Conservation (phyloP, 768 basidiomycete species). For the Collybia nuda region DNA sequence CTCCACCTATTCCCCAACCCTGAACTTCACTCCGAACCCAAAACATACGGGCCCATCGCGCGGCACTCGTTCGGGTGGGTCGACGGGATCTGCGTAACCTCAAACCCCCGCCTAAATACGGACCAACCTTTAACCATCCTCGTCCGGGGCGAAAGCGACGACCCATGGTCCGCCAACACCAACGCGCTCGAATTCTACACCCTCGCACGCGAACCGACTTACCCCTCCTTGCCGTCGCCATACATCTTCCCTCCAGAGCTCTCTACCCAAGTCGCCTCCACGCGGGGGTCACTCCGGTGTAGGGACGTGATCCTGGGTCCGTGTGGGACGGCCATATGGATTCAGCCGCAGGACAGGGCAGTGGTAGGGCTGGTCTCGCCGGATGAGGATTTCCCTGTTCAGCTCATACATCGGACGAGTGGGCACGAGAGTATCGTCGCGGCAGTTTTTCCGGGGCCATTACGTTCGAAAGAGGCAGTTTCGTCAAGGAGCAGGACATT, state of each 20-base stretch:
- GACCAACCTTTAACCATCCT: conserved; percentile 44
- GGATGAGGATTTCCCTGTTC: conserved; percentile 18
- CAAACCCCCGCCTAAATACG: not conserved
- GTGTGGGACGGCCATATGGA: conserved; percentile 62
- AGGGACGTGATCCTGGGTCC: conserved; percentile 51
- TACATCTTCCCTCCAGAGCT: conserved; percentile 52
- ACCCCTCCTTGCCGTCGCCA: conserved; percentile 19
- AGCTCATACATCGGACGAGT: conserved; percentile 8
- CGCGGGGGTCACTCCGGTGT: conserved; percentile 54
- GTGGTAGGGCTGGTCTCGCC: conserved; percentile 32
- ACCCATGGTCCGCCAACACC: conserved; percentile 55
- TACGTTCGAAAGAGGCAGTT: conserved; percentile 9
- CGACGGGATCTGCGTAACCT: conserved; percentile 50
- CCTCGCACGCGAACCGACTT: conserved; percentile 35
- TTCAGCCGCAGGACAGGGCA: conserved; percentile 52
- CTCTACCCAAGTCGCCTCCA: conserved; percentile 32
- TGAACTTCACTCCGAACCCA: conserved; percentile 22
- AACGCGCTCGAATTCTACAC: conserved; percentile 54
- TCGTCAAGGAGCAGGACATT: conserved; percentile 22
- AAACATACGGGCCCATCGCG: conserved; percentile 35
- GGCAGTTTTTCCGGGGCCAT: conserved; percentile 50
- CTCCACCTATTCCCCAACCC: conserved; percentile 56
- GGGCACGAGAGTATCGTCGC: conserved; percentile 37
- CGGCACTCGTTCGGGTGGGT: conserved; percentile 67
- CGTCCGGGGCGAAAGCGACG: conserved; percentile 55